phyloP scores from a whole-genome alignment of 192 early-diverging fungal species.

The Backusella morwellensis region DNA sequence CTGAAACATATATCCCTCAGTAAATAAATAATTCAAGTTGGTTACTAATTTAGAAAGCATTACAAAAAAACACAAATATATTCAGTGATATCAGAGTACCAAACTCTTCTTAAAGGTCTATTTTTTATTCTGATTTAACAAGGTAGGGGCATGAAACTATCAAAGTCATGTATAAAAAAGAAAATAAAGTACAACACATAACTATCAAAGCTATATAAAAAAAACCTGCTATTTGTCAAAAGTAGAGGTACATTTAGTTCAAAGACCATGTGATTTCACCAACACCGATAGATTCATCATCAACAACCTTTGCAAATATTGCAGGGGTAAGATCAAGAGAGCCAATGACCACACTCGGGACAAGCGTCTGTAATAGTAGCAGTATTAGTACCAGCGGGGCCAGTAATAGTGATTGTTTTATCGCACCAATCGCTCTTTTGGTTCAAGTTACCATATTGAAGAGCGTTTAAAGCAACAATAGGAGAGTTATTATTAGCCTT shows the following conservation, averaged over 20 bases:
- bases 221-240: background rate
- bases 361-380: conserved; percentile 54
- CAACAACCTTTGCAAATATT: conserved; percentile 35
- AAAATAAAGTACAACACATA: background rate
- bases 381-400: conserved; percentile 43
- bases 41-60: background rate
- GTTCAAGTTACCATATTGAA: conserved; percentile 28
- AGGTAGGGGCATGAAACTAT: background rate
- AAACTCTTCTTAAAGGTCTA: background rate
- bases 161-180: background rate
- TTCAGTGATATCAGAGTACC: background rate
- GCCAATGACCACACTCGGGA: conserved; percentile 45
- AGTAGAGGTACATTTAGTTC: background rate
- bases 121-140: background rate
- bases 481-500: background rate
- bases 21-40: background rate
- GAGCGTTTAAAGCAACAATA: conserved; percentile 26
- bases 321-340: conserved; percentile 52
- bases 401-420: conserved; percentile 21
- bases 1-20: no score
- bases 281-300: background rate
- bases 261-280: background rate
- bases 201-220: background rate
- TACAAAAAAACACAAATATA: background rate
- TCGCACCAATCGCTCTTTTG: conserved; percentile 28